A percentile compares a stretch with the other conserved stretches of the same genome.
Evolutionary conservation across 345 rosid genomes (phyloP).

Genomic region (Ceriops tagal): DNA sequence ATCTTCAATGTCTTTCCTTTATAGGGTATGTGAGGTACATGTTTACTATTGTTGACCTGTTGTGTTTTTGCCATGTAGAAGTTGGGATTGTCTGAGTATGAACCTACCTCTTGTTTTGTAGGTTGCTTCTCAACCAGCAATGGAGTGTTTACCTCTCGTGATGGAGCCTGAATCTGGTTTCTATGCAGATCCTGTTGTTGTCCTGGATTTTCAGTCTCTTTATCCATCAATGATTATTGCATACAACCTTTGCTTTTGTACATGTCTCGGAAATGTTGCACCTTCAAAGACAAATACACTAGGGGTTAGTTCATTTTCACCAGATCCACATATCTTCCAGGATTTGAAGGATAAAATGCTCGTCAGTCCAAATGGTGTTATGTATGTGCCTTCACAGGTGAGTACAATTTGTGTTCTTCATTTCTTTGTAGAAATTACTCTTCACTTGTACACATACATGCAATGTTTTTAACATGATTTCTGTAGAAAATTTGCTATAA

Average conservation of each 20-base stretch:
- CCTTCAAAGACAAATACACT: constrained; percentile 63
- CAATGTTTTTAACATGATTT: background rate
- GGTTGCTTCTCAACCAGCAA: constrained; percentile 99
- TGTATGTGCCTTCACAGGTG: constrained; percentile 85
- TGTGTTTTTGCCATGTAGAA: background rate
- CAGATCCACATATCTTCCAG: constrained; percentile 48
- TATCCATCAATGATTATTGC: constrained; percentile 98
- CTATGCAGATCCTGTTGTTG: constrained; percentile 86
- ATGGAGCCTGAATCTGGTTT: constrained; percentile 99
- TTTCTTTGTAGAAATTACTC: background rate
- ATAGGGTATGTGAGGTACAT: too few relatives aligned
- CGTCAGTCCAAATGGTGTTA: constrained; percentile 74
- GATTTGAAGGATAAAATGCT: constrained; percentile 57
- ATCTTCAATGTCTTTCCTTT: too few relatives aligned
- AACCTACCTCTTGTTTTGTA: constrained; percentile 25
- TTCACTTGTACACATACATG: background rate
- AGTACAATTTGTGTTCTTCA: background rate
- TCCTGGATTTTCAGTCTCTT: constrained; percentile 96
- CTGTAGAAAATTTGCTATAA: background rate
- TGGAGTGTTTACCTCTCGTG: constrained; percentile 97
- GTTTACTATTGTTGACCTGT: background rate
- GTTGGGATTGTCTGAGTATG: constrained; percentile 8
- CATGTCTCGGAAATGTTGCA: constrained; percentile 81
- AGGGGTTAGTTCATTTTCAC: constrained; percentile 72
- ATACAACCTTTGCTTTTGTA: constrained; percentile 90